Conservation (phyloP, 208 protist genomes). For the Phytomonas sp. region DNA sequence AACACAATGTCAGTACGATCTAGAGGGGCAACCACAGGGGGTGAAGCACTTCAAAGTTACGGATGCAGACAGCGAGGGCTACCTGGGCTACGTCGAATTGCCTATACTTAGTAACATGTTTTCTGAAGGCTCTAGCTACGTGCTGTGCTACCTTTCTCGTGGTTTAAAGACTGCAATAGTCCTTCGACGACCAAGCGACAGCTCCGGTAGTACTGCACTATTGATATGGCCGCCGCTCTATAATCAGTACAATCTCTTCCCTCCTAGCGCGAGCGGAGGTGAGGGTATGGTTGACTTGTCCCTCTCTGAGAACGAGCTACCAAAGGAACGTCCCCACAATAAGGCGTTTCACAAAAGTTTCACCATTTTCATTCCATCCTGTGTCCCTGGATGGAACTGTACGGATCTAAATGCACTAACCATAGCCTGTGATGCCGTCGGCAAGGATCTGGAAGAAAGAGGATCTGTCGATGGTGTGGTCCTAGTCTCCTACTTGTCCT, state of each 20-base stretch:
- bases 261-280: slow-evolving; percentile 28
- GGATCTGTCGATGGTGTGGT: slow-evolving; percentile 12
- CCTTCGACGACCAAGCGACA: slow-evolving; percentile 23
- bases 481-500: slow-evolving; percentile 21
- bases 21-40: slow-evolving; percentile 2
- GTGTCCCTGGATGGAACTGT: slow-evolving; percentile 34
- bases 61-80: slow-evolving; percentile 22
- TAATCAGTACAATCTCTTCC: slow-evolving; percentile 31
- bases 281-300: slow-evolving; percentile 46
- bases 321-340: slow-evolving; percentile 42
- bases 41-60: slow-evolving; percentile 34
- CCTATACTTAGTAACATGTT: slow-evolving; percentile 38
- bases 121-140: slow-evolving; percentile 37
- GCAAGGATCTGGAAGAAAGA: background rate
- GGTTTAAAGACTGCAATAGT: slow-evolving; percentile 20
- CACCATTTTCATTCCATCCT: slow-evolving; percentile 64
- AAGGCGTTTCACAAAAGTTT: slow-evolving; percentile 36
- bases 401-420: slow-evolving; percentile 29
- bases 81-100: slow-evolving; percentile 26
- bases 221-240: slow-evolving; percentile 69
- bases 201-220: slow-evolving; percentile 15
- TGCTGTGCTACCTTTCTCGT: slow-evolving; percentile 62
- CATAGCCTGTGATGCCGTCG: slow-evolving; percentile 27
- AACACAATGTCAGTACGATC: slow-evolving; percentile 15
- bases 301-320: slow-evolving; percentile 22